Evolutionary conservation across 495 filamentous ascomycete genomes (phyloP), one percentile per base, ranked within the genome.

Genomic region (Jackrogersella minutella): DNA sequence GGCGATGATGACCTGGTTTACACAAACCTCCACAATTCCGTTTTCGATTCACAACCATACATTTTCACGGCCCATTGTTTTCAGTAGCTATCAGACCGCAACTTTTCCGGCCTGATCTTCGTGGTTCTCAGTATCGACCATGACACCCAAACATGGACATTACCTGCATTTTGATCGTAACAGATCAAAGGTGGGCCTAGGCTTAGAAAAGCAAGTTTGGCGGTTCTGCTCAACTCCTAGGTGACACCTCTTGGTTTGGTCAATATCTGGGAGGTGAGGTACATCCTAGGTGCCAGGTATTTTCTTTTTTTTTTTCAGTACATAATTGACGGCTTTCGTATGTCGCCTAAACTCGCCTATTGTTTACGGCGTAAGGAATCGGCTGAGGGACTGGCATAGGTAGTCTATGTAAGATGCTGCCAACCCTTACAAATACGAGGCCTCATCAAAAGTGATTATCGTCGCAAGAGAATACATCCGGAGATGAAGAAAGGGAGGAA

Each of bases 281-380:
- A 52, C 46, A 46, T 30, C 24, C 10, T 26, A 17, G 46, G 10
- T 41, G 21, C 34, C 50, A 51, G 39, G 14, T 39, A 21, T 54
- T 69, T 69, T 74, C 66, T n/a, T 30, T 30, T 30, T 30, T 7
- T 41, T 74, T 74, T 72, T 66, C 56, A 57, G 66, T 74, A 74
- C 72, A 72, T 72, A 70, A 24, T 70, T 72, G 66, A 65, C 56
- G 65, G 44, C 43, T 59, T 22, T 36, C 14, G 16, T 52, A 58
- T 34, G 51, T 24, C 39, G 51, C 61, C 59, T 41, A 58, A 46
- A 58, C 52, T 62, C 26, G 19, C 49, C 51, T 24, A 31, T 26
- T 40, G 19, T 40, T 28, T 34, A 63, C 24, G 7, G 24, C 30
- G 28, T 47, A 7, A 22, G 21, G 8, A 16, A 43, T 39, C 13